Evolutionary conservation across 2,329 filamentous ascomycete genomes (phyloP).

Genomic region (Purpureocillium takamizusanense): DNA sequence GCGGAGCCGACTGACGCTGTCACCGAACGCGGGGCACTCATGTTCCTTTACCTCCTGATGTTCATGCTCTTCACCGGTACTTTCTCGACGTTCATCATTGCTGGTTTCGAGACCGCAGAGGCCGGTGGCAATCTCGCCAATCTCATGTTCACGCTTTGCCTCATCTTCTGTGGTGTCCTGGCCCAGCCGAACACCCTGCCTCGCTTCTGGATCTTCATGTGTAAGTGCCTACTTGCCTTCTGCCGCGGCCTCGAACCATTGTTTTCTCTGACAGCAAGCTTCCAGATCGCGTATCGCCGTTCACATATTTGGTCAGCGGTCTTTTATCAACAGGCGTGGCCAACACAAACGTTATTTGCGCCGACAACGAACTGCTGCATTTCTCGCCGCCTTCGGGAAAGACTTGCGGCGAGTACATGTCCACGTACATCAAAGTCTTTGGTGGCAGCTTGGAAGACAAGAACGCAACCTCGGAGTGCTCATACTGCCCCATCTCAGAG

Average conservation of each 20-base stretch:
- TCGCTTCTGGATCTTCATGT: slow-evolving; percentile 74
- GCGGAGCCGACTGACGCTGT: slow-evolving; percentile 52
- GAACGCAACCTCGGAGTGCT: slow-evolving; percentile 38
- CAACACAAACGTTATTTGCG: slow-evolving; percentile 56
- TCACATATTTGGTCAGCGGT: slow-evolving; percentile 71
- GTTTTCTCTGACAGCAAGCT: neutral
- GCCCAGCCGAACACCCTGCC: slow-evolving; percentile 54
- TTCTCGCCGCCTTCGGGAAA: slow-evolving; percentile 51
- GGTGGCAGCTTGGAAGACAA: slow-evolving; percentile 47
- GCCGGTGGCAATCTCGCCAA: slow-evolving; percentile 69
- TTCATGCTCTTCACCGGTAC: slow-evolving; percentile 78
- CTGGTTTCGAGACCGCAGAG: slow-evolving; percentile 66
- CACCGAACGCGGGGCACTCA: slow-evolving; percentile 61
- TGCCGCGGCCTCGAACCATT: too few species aligned
- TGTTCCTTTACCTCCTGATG: slow-evolving; percentile 66
- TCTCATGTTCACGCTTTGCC: slow-evolving; percentile 60
- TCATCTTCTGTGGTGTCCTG: slow-evolving; percentile 72
- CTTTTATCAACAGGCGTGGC: slow-evolving; percentile 64
- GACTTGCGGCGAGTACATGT: slow-evolving; percentile 54
- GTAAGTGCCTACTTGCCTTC: slow-evolving; percentile 3
- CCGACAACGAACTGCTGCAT: slow-evolving; percentile 57
- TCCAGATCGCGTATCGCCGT: slow-evolving; percentile 64
- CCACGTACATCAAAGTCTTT: slow-evolving; percentile 31
- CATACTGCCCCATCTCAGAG: slow-evolving; percentile 42
- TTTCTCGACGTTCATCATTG: slow-evolving; percentile 71